Percentiles rank a stretch among this genome's conserved stretches.
These are phyloP conservation scores for Gaeumannomyces sp. DNA, from an alignment of 2,329 filamentous ascomycete species.

Conservation along the genomic window DNA sequence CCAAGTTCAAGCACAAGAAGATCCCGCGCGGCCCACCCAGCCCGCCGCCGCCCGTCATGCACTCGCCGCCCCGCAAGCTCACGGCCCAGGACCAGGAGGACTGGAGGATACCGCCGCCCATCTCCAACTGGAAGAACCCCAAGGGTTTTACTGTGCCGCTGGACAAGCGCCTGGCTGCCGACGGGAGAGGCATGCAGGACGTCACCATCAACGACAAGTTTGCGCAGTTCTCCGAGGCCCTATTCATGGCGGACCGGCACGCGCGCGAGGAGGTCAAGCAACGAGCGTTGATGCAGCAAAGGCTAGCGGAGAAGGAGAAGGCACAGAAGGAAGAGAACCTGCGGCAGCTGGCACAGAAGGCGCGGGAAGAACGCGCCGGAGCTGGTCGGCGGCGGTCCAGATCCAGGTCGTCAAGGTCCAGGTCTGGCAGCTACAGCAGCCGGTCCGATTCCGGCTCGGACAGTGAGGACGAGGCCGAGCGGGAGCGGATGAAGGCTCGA, in stretches of 20 bases:
- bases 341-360: constrained; percentile 81
- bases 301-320: constrained; percentile 94
- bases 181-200: constrained; percentile 86
- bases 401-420: constrained; percentile 25
- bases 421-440: constrained; percentile 26
- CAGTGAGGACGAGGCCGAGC: constrained; percentile 63
- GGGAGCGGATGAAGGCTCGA: constrained; percentile 71
- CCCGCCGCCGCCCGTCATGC: constrained; percentile 89
- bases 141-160: constrained; percentile 96
- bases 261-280: constrained; percentile 93
- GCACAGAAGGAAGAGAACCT: constrained; percentile 88
- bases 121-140: constrained; percentile 99
- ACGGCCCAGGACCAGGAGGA: constrained; percentile 96
- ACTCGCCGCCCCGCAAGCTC: constrained; percentile 87
- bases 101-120: constrained; percentile 81
- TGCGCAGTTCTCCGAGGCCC: constrained; percentile 86
- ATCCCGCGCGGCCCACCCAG: constrained; percentile 89
- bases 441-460: constrained; percentile 41
- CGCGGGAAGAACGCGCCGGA: constrained; percentile 70
- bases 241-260: constrained; percentile 91
- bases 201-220: constrained; percentile 98
- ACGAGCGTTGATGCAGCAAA: constrained; percentile 89
- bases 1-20: constrained; percentile 99
- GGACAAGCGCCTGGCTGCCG: constrained; percentile 90
- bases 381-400: constrained; percentile 29